Percentiles rank a stretch among this genome's conserved stretches.
phyloP scores from a whole-genome alignment of 441 rosid genomes.

The Populus tomentosa region DNA sequence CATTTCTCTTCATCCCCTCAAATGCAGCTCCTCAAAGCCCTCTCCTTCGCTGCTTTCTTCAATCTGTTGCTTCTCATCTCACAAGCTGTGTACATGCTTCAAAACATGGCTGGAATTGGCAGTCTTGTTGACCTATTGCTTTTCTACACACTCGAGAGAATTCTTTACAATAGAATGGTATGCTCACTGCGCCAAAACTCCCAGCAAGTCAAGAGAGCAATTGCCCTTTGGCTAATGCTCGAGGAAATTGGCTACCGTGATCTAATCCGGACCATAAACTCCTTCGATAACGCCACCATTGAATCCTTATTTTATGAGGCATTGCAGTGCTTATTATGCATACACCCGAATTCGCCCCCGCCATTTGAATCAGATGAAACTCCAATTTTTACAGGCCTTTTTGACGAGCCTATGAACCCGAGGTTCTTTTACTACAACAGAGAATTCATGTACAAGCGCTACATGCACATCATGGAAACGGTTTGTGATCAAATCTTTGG shows the following conservation, averaged over 20 bases:
- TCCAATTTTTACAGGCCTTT: slow-evolving; percentile 6
- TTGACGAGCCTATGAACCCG: slow-evolving; percentile 11
- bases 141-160: slow-evolving; percentile 28
- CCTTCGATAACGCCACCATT: slow-evolving; percentile 14
- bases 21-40: too few species aligned
- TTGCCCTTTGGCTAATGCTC: slow-evolving; percentile 27
- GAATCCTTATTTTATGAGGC: slow-evolving; percentile 20
- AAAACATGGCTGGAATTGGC: slow-evolving; percentile 19
- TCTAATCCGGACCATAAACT: slow-evolving; percentile 17
- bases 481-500: slow-evolving; percentile 32
- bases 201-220: slow-evolving; percentile 19
- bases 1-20: too few species aligned
- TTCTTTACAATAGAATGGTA: slow-evolving; percentile 31
- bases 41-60: too few species aligned
- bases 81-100: too few species aligned
- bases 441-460: slow-evolving; percentile 17
- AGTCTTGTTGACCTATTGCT: slow-evolving; percentile 26
- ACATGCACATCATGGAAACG: slow-evolving; percentile 21
- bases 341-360: slow-evolving; percentile 6
- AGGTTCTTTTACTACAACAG: slow-evolving; percentile 18
- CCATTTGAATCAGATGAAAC: not conserved
- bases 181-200: slow-evolving; percentile 15
- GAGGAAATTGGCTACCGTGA: slow-evolving; percentile 31
- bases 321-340: slow-evolving; percentile 18
- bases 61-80: too few species aligned